phyloP scores from a whole-genome alignment of 306 rosid genomes.

The Castanopsis chinensis region DNA sequence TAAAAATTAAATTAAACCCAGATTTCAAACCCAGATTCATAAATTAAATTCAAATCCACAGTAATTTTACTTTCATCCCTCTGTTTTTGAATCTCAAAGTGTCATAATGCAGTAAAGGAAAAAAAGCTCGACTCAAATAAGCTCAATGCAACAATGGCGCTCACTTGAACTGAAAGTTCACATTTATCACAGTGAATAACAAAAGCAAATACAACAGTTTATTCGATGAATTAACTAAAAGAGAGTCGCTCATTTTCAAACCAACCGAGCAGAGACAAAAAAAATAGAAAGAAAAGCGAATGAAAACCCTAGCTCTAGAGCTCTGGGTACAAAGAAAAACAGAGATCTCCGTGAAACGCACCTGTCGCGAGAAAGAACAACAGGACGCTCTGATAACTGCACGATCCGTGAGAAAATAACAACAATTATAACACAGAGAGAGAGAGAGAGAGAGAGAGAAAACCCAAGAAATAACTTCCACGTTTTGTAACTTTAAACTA shows the following conservation, averaged over 20 bases:
- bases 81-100: too few relatives aligned
- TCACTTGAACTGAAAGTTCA: background rate
- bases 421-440: too few relatives aligned
- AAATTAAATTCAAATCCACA: too few relatives aligned
- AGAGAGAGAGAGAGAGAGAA: too few relatives aligned
- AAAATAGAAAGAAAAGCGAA: background rate
- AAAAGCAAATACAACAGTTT: background rate
- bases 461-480: too few relatives aligned
- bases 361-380: slow-evolving; percentile 14
- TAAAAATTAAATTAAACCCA: too few relatives aligned
- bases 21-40: too few relatives aligned
- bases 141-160: slow-evolving; percentile 17
- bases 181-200: background rate
- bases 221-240: background rate
- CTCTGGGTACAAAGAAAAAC: slow-evolving; percentile 2
- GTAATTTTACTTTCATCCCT: too few relatives aligned
- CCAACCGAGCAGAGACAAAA: background rate
- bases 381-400: background rate
- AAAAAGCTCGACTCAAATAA: background rate
- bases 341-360: slow-evolving; percentile 1
- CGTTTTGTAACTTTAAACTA: too few relatives aligned
- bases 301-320: slow-evolving; percentile 21
- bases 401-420: slow-evolving; percentile 7
- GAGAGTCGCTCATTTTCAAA: background rate
- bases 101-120: too few relatives aligned